phyloP scores from a whole-genome alignment of 2,329 filamentous ascomycete species.

The Stagonosporopsis vannaccii region DNA sequence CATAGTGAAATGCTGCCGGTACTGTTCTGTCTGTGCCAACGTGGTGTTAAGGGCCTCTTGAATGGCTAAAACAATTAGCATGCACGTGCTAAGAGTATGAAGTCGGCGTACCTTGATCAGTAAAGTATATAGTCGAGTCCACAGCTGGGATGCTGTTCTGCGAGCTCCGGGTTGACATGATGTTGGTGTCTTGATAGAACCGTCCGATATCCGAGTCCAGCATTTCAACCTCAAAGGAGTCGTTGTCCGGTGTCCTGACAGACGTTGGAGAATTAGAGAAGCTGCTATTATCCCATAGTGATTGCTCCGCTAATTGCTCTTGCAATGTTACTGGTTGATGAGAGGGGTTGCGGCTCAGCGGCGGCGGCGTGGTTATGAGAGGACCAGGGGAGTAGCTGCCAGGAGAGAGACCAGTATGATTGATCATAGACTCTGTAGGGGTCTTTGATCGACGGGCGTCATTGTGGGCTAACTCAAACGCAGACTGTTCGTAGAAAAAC shows the following conservation, averaged over 20 bases:
- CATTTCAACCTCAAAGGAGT: conserved; percentile 44
- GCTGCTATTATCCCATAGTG: conserved; percentile 44
- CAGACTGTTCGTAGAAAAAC: conserved; percentile 29
- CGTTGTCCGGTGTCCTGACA: conserved; percentile 45
- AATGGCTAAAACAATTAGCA: conserved; percentile 33
- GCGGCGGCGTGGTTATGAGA: conserved; percentile 42
- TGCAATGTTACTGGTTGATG: conserved; percentile 37
- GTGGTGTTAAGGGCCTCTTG: conserved; percentile 34
- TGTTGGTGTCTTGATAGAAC: conserved; percentile 36
- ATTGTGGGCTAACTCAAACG: conserved; percentile 34
- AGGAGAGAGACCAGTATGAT: conserved; percentile 44
- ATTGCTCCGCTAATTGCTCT: conserved; percentile 41
- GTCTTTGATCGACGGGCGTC: conserved; percentile 42
- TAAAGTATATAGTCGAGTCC: conserved; percentile 32
- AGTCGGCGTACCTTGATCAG: conserved; percentile 32
- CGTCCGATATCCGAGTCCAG: conserved; percentile 40
- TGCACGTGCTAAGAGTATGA: neutral
- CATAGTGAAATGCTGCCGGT: conserved; percentile 29
- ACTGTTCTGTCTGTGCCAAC: conserved; percentile 34
- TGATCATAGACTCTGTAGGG: conserved; percentile 44
- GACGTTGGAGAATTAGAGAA: conserved; percentile 47
- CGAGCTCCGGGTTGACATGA: conserved; percentile 36
- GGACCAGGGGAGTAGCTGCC: conserved; percentile 43
- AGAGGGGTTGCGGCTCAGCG: conserved; percentile 42
- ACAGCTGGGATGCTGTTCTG: conserved; percentile 32